Conservation (phyloP, 2,329 filamentous ascomycete genomes). For the Tympanopsis confertula region DNA sequence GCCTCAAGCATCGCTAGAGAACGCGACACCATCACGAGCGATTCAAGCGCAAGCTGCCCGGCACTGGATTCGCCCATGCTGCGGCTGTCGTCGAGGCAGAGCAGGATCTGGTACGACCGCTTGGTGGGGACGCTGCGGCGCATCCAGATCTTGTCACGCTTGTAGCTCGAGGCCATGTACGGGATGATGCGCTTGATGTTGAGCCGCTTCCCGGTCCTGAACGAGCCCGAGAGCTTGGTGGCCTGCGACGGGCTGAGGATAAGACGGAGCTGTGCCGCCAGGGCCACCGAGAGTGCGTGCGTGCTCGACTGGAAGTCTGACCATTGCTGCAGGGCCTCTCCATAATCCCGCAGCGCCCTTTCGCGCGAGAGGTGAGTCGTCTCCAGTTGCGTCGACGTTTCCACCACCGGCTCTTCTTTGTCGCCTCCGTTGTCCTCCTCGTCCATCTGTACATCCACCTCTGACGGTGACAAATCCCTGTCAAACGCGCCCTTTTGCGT, state of each 20-base stretch:
- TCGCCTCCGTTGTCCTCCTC: conserved; percentile 19
- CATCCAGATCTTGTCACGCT: conserved; percentile 99
- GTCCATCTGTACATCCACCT: conserved; percentile 9
- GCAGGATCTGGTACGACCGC: conserved; percentile 89
- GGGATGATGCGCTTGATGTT: conserved; percentile 99
- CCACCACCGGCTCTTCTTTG: conserved; percentile 23
- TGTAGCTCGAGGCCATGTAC: conserved; percentile 96
- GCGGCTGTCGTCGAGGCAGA: conserved; percentile 90
- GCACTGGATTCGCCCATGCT: conserved; percentile 81
- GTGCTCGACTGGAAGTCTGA: conserved; percentile 72
- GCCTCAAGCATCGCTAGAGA: conserved; percentile 86
- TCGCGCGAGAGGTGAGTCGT: conserved; percentile 54
- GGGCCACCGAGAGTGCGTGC: conserved; percentile 71
- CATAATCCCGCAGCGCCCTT: conserved; percentile 32
- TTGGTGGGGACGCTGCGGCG: conserved; percentile 83
- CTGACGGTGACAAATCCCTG: conserved; percentile 23
- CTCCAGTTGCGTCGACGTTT: conserved; percentile 52
- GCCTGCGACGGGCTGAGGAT: conserved; percentile 90
- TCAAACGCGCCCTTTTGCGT: conserved; percentile 27
- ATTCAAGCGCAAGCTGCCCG: conserved; percentile 78
- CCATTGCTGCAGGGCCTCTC: conserved; percentile 65
- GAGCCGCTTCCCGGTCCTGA: conserved; percentile 92
- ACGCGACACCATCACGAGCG: conserved; percentile 79
- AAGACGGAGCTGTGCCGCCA: conserved; percentile 88
- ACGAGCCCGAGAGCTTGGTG: conserved; percentile 91